Evolutionary conservation across 1,139 yeast species (phyloP).

Genomic region (Protomyces inundatus): DNA sequence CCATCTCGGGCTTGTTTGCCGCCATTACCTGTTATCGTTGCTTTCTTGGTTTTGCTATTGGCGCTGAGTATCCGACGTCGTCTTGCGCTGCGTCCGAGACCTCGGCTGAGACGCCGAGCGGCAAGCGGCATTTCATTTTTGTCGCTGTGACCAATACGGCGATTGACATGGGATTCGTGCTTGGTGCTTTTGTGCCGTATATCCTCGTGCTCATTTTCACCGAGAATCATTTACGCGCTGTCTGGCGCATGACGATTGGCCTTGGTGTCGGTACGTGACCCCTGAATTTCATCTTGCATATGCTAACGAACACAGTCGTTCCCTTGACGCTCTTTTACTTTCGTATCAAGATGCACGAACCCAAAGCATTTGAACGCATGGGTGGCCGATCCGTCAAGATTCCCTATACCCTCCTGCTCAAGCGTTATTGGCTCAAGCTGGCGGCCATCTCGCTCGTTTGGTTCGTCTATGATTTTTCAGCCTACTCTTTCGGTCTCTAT

Average conservation of each 20-base stretch:
- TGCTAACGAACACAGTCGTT: slow-evolving; percentile 45
- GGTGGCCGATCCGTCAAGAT: slow-evolving; percentile 60
- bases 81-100: slow-evolving; percentile 94
- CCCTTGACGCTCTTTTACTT: slow-evolving; percentile 71
- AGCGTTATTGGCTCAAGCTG: slow-evolving; percentile 81
- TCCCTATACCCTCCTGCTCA: slow-evolving; percentile 65
- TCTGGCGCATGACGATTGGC: slow-evolving; percentile 91
- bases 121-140: slow-evolving; percentile 63
- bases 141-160: slow-evolving; percentile 64
- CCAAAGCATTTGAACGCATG: slow-evolving; percentile 62
- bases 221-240: slow-evolving; percentile 62
- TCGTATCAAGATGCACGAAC: slow-evolving; percentile 70
- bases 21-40: slow-evolving; percentile 81
- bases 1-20: slow-evolving; percentile 65
- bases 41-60: slow-evolving; percentile 72
- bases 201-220: slow-evolving; percentile 79
- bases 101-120: slow-evolving; percentile 68
- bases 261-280: slow-evolving; percentile 55
- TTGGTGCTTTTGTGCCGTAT: slow-evolving; percentile 78
- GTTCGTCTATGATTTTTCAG: slow-evolving; percentile 86
- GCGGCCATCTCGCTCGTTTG: slow-evolving; percentile 67
- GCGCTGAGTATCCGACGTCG: slow-evolving; percentile 82
- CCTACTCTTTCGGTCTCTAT: slow-evolving; percentile 81
- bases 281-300: too few relatives aligned
- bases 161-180: slow-evolving; percentile 85